Evolutionary conservation across 2,329 filamentous ascomycete genomes (phyloP).

Genomic region (Pestalotiopsis sp.): DNA sequence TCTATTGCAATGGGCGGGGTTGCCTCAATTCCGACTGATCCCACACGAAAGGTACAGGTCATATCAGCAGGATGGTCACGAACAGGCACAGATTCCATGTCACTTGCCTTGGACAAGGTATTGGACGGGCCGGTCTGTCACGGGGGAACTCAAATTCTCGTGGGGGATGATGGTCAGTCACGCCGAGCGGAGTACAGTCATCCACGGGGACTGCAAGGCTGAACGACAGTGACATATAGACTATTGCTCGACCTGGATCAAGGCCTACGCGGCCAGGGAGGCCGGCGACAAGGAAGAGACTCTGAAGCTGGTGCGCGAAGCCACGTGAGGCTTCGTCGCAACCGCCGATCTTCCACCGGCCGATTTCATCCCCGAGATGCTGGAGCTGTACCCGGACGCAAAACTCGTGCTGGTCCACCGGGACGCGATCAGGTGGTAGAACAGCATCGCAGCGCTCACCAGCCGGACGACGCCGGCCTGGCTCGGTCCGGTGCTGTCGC

Average conservation of each 20-base stretch:
- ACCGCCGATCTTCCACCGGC: slow-evolving; percentile 37
- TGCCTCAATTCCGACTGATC: slow-evolving; percentile 5
- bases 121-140: slow-evolving; percentile 11
- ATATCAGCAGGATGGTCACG: slow-evolving; percentile 14
- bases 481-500: background rate
- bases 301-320: slow-evolving; percentile 21
- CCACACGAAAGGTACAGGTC: slow-evolving; percentile 10
- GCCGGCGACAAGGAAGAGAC: background rate
- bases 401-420: slow-evolving; percentile 37
- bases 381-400: slow-evolving; percentile 32
- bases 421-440: slow-evolving; percentile 27
- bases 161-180: slow-evolving; percentile 2
- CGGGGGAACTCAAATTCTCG: slow-evolving; percentile 13
- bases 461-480: background rate
- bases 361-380: slow-evolving; percentile 36
- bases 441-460: slow-evolving; percentile 16
- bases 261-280: background rate
- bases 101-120: slow-evolving; percentile 10
- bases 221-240: background rate
- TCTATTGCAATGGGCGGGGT: slow-evolving; percentile 7
- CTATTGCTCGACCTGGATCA: slow-evolving; percentile 7
- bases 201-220: background rate
- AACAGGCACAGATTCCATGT: slow-evolving; percentile 14
- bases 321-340: slow-evolving; percentile 36
- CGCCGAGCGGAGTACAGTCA: background rate